These are phyloP conservation scores for Pseudogymnoascus sp. DNA, from an alignment of 2,329 filamentous ascomycete genomes.

Conservation along the genomic window DNA sequence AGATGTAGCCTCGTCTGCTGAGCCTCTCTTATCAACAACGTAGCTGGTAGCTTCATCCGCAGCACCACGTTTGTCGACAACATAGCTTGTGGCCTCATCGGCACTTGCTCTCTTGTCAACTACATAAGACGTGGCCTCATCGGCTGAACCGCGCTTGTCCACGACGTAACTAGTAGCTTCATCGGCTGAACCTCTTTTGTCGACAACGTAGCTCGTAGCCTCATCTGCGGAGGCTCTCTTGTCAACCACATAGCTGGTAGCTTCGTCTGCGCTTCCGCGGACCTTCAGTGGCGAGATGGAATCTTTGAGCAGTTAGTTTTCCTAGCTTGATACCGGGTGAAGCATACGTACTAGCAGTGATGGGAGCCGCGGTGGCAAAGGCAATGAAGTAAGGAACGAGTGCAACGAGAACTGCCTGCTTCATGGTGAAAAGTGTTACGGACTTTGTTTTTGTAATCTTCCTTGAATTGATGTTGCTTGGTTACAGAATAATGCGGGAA, in stretches of 20 bases:
- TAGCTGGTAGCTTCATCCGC: background rate
- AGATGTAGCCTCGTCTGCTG: no score
- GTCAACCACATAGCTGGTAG: no score
- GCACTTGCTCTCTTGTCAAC: background rate
- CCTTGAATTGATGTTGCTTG: background rate
- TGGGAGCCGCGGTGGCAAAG: background rate
- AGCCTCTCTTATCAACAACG: no score
- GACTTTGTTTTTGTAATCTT: background rate
- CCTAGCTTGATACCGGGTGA: background rate
- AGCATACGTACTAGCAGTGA: background rate
- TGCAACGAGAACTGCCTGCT: background rate
- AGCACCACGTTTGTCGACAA: background rate
- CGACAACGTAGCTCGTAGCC: no score
- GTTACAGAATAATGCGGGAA: background rate
- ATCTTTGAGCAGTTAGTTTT: background rate
- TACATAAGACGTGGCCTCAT: background rate
- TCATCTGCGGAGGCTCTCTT: no score
- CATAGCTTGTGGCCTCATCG: background rate
- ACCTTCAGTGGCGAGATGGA: background rate
- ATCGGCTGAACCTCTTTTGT: no score
- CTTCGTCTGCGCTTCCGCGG: no score
- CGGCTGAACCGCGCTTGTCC: background rate
- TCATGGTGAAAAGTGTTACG: background rate
- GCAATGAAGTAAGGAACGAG: background rate
- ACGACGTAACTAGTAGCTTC: background rate